phyloP scores from a whole-genome alignment of 495 filamentous ascomycete genomes.

The Hypoxylon fragiforme region DNA sequence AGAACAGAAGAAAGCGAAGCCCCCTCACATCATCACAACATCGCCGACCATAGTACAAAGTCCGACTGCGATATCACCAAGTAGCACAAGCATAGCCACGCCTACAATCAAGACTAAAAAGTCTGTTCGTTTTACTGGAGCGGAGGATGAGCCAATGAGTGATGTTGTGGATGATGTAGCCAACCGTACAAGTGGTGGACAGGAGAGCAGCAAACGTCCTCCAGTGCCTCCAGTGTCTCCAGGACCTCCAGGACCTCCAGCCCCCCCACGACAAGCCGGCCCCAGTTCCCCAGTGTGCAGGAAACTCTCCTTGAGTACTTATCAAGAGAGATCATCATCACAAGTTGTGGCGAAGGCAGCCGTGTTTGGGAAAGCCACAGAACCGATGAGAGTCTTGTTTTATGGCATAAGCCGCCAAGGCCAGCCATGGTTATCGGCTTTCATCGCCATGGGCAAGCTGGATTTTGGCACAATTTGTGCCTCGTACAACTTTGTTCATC shows the following conservation, averaged over 20 bases:
- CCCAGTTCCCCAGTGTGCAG: neutral
- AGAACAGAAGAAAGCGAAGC: constrained; percentile 10
- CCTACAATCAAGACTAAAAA: constrained; percentile 37
- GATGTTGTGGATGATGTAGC: constrained; percentile 5
- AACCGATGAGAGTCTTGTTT: constrained; percentile 36
- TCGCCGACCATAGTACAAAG: constrained; percentile 14
- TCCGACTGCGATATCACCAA: constrained; percentile 18
- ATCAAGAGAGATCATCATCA: constrained; percentile 27
- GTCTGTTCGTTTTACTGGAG: constrained; percentile 45
- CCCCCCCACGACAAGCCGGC: neutral
- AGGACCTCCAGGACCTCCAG: neutral
- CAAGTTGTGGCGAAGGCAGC: constrained; percentile 36
- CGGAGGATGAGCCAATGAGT: constrained; percentile 17
- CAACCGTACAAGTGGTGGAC: neutral
- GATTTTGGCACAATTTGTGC: constrained; percentile 40
- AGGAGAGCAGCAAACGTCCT: neutral
- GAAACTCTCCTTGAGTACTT: constrained; percentile 24
- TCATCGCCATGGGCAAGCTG: constrained; percentile 37
- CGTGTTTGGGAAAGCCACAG: constrained; percentile 30
- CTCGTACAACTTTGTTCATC: constrained; percentile 26
- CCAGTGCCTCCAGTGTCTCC: neutral
- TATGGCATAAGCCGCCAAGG: constrained; percentile 36
- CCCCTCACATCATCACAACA: neutral
- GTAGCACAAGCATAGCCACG: neutral
- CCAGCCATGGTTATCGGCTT: constrained; percentile 40